Evolutionary conservation across 805 yeast genomes (phyloP).

Genomic region (Yarrowia phangngaensis): DNA sequence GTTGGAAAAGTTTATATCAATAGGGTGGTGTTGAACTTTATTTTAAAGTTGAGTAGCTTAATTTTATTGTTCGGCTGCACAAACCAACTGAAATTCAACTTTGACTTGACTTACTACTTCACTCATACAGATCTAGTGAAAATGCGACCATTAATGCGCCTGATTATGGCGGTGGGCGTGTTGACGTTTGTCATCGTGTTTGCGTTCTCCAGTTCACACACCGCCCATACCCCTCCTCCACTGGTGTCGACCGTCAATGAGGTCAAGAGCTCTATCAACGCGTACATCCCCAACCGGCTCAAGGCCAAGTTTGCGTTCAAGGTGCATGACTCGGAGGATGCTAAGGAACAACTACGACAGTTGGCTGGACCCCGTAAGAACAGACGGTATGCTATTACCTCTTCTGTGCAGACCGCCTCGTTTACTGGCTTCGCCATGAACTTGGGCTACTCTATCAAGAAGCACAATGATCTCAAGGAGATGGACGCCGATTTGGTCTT

Average conservation of each 20-base stretch:
- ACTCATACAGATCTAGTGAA: background rate
- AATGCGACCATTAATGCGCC: conserved; percentile 21
- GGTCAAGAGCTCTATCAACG: conserved; percentile 21
- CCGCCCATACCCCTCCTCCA: background rate
- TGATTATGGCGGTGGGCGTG: conserved; percentile 1
- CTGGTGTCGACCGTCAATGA: conserved; percentile 2
- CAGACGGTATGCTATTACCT: conserved; percentile 30
- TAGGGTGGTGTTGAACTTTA: no score
- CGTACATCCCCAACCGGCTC: conserved; percentile 20
- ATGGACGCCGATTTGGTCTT: conserved; percentile 34
- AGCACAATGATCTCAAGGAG: conserved; percentile 33
- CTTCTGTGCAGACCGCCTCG: conserved; percentile 33
- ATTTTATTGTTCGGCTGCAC: no score
- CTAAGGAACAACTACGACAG: background rate
- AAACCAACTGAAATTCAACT: no score
- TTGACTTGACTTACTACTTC: no score
- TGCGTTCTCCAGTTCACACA: conserved; percentile 6
- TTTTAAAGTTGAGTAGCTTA: no score
- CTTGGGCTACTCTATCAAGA: conserved; percentile 33
- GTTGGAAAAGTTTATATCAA: no score
- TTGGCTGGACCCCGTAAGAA: conserved; percentile 2
- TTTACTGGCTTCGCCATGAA: conserved; percentile 33
- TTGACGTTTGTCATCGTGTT: background rate
- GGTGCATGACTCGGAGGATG: conserved; percentile 4
- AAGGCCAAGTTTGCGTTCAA: conserved; percentile 27